phyloP scores from a whole-genome alignment of 2,329 filamentous ascomycete species.

The Samsoniella hepiali region DNA sequence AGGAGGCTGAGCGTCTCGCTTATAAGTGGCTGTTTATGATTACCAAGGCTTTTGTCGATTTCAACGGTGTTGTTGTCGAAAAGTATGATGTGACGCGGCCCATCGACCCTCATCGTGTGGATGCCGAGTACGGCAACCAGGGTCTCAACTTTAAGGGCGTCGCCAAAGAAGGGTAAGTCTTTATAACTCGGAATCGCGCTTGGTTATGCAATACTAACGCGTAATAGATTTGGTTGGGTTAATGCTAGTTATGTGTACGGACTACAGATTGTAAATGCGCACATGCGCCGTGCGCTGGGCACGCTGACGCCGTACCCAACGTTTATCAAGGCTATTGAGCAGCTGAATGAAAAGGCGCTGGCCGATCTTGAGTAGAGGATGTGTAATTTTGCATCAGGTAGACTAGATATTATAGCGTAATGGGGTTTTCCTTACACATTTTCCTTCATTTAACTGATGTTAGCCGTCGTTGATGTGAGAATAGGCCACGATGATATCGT shows the following conservation, averaged over 20 bases:
- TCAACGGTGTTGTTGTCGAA: constrained; percentile 96
- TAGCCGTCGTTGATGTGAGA: no score
- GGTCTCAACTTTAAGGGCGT: constrained; percentile 93
- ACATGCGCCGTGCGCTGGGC: constrained; percentile 85
- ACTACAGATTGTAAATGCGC: constrained; percentile 79
- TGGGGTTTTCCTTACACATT: not conserved
- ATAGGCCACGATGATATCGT: no score
- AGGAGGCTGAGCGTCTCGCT: constrained; percentile 82
- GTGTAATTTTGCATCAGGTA: not conserved
- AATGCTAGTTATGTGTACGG: constrained; percentile 97
- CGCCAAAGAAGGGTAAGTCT: constrained; percentile 85
- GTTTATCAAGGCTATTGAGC: constrained; percentile 66
- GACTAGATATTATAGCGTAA: constrained; percentile 15
- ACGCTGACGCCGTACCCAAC: constrained; percentile 83
- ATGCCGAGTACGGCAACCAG: constrained; percentile 97
- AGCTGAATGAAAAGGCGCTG: constrained; percentile 52
- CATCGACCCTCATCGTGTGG: constrained; percentile 87
- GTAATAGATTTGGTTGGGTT: constrained; percentile 87
- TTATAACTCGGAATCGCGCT: not conserved
- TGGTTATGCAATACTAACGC: not conserved
- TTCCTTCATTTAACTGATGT: not conserved
- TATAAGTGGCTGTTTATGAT: constrained; percentile 99
- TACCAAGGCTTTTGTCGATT: constrained; percentile 96
- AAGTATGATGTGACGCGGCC: constrained; percentile 96
- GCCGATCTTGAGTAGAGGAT: constrained; percentile 38